These are phyloP conservation scores for Podospora conica DNA, from an alignment of 495 filamentous ascomycete species.

Conservation along the genomic window DNA sequence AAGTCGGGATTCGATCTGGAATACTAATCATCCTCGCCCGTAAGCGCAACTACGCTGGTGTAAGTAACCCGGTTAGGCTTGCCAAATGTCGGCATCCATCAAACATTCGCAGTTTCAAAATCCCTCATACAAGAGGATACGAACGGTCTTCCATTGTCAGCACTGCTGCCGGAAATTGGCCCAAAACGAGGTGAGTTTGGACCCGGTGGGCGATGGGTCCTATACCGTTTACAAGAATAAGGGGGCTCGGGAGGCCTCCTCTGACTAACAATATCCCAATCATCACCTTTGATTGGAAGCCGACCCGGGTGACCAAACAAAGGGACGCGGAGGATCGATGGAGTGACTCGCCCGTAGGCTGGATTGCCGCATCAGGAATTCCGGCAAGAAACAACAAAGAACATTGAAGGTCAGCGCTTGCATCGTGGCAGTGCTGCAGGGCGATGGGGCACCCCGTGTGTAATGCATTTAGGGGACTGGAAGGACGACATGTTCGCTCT, in stretches of 20 bases:
- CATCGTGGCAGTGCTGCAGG: not conserved
- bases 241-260: slow-evolving; percentile 4
- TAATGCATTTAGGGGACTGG: not conserved
- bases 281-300: not conserved
- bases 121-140: not conserved
- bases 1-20: not conserved
- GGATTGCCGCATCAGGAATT: not conserved
- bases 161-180: not conserved
- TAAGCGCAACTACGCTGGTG: too few relatives aligned
- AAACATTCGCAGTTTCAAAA: not conserved
- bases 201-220: not conserved
- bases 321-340: not conserved
- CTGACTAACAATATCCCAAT: not conserved
- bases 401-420: not conserved
- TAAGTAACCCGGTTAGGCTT: not conserved
- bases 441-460: not conserved
- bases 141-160: not conserved
- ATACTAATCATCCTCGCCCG: not conserved
- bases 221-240: not conserved
- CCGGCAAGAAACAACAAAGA: not conserved
- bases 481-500: not conserved
- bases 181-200: not conserved
- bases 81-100: not conserved
- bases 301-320: not conserved
- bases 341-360: not conserved